Evolutionary conservation across 805 yeast genomes (phyloP), one percentile per base, ranked within the genome.

Genomic region (Saturnispora bothae): DNA sequence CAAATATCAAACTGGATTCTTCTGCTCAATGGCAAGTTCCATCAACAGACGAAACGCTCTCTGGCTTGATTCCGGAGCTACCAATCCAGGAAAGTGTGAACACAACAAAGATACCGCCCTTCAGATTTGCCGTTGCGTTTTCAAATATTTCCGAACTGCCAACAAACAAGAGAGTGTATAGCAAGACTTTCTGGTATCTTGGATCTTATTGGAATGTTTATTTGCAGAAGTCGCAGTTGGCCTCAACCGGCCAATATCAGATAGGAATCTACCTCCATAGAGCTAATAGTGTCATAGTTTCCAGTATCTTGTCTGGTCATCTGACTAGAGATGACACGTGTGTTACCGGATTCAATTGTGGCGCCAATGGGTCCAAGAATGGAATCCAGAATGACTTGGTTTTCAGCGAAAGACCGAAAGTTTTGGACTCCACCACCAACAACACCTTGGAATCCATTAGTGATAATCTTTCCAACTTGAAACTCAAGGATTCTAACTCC

Each of bases 171-270:
- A 54, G 77, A 30, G 68, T 69, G 1, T 72, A 72, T 45, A 68
- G 72, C 8, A 64, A 66, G 41, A 65, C 74, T 0, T 57, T 70
- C 25, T 72, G 77, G 76, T 72, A 71, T 47, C 76, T 76, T n/a
- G 78, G 78, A 0, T 70, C 77, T 9, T 69, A 66, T 46, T 73
- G 78, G 78, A 71, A 69, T 44, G 51, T 73, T 7, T 73, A 73
- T 48, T 55, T 71, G 23, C 78, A 73, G 41, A 72, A 69, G 45
- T 64, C 56, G 32, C 52, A 50, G 19, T 51, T 65, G 28, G 57
- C 59, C 17, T 54, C 57, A 32, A 63, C 64, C 40, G 58, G 63
- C 39, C 63, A 67, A 3, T 64, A 51, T 42, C 77, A 73, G 43
- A 63, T 73, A 50, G 78, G 78, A 5, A 77, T 73, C 7, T 73